Evolutionary conservation across 2,329 filamentous ascomycete genomes (phyloP).

Genomic region (Biscogniauxia mediterranea): DNA sequence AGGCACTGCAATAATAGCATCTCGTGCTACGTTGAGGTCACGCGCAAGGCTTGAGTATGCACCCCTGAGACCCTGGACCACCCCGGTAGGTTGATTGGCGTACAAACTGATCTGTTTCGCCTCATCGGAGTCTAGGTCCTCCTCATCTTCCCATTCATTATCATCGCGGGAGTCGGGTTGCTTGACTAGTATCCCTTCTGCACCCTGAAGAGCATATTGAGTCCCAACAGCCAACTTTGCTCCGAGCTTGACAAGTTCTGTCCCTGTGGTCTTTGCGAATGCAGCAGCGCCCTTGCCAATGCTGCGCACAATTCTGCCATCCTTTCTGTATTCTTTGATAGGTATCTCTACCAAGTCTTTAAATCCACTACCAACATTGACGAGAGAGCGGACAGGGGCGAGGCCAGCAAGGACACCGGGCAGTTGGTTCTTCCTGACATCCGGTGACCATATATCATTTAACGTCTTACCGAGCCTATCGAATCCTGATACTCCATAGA

Average conservation of each 20-base stretch:
- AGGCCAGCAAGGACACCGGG: constrained; percentile 85
- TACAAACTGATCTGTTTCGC: constrained; percentile 84
- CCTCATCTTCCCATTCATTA: constrained; percentile 56
- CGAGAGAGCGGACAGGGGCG: constrained; percentile 83
- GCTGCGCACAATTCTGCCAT: constrained; percentile 86
- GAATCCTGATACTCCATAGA: constrained; percentile 89
- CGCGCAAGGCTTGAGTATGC: constrained; percentile 81
- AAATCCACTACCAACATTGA: constrained; percentile 87
- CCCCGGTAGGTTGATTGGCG: constrained; percentile 87
- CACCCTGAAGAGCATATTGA: constrained; percentile 86
- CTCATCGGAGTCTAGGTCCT: constrained; percentile 64
- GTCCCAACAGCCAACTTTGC: constrained; percentile 94
- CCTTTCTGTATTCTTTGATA: constrained; percentile 88
- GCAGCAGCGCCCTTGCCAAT: constrained; percentile 86
- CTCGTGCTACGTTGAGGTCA: constrained; percentile 80
- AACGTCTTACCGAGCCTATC: constrained; percentile 85
- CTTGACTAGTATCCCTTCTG: constrained; percentile 72
- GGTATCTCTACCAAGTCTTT: constrained; percentile 85
- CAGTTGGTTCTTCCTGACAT: constrained; percentile 86
- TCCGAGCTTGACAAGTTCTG: constrained; percentile 88
- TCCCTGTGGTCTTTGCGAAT: constrained; percentile 91
- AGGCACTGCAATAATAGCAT: constrained; percentile 93
- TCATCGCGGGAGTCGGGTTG: constrained; percentile 36
- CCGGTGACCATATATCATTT: constrained; percentile 95
- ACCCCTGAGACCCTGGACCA: constrained; percentile 80